Conservation (phyloP, 257 asterid species). For the Gentiana dahurica region DNA sequence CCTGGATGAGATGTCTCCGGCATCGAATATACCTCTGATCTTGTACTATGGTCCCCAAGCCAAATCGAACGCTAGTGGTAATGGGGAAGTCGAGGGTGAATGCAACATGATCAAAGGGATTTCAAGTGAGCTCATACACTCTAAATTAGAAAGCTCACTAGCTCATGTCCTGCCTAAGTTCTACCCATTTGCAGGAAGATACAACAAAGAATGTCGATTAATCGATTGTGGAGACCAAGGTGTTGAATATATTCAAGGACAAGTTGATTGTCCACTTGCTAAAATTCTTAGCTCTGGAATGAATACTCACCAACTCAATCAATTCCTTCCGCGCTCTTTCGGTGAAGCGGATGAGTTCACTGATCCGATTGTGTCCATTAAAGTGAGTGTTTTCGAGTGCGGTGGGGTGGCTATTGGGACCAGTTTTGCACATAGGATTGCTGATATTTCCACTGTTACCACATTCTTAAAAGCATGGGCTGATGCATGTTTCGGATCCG, state of each 20-base stretch:
- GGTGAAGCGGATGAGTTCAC: not conserved
- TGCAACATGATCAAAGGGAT: not conserved
- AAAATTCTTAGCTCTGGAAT: not conserved
- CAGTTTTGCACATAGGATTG: slow-evolving; percentile 16
- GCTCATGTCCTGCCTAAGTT: slow-evolving; percentile 1
- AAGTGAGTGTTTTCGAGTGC: slow-evolving; percentile 14
- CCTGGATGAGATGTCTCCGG: slow-evolving; percentile 11
- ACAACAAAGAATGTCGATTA: not conserved
- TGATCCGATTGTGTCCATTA: slow-evolving; percentile 7
- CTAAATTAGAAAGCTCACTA: not conserved
- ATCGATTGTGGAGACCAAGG: slow-evolving; percentile 11
- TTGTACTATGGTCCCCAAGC: not conserved
- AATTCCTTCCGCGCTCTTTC: slow-evolving; percentile 11
- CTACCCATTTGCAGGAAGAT: slow-evolving; percentile 5
- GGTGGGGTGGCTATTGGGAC: slow-evolving; percentile 26
- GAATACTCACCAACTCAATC: not conserved
- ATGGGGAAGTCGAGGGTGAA: not conserved
- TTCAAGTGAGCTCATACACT: no score
- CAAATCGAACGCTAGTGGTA: no score
- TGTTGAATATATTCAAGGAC: slow-evolving; percentile 5
- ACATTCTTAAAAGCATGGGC: slow-evolving; percentile 29
- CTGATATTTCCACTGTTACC: slow-evolving; percentile 7
- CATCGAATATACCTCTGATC: slow-evolving; percentile 4
- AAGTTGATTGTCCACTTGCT: not conserved
- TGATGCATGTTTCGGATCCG: not conserved